These are phyloP conservation scores for Paraphoma chrysanthemicola DNA, from an alignment of 2,329 filamentous ascomycete genomes.

Conservation along the genomic window DNA sequence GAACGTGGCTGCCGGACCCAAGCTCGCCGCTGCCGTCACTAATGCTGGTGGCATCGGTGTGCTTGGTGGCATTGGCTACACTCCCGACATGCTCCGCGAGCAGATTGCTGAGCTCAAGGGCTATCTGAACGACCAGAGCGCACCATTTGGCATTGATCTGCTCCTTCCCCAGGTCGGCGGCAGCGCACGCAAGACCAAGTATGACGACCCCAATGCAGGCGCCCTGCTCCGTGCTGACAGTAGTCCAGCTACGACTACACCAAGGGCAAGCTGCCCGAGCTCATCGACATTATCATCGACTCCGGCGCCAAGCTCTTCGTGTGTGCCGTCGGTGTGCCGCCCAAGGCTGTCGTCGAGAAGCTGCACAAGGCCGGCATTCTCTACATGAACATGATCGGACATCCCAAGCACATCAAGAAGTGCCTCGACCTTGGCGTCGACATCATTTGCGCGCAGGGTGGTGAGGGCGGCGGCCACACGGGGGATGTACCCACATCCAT, in stretches of 20 bases:
- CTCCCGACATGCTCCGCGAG: constrained; percentile 94
- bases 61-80: constrained; percentile 94
- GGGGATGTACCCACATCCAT: constrained; percentile 91
- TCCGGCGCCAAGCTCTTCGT: constrained; percentile 93
- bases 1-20: constrained; percentile 97
- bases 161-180: constrained; percentile 94
- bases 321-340: constrained; percentile 92
- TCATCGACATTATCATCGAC: constrained; percentile 91
- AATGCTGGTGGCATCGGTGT: constrained; percentile 97
- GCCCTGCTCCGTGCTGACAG: constrained; percentile 5
- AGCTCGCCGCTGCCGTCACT: constrained; percentile 93
- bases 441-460: constrained; percentile 97
- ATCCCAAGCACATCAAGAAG: constrained; percentile 99
- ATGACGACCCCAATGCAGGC: constrained; percentile 23
- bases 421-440: constrained; percentile 88
- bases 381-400: constrained; percentile 99
- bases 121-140: constrained; percentile 86
- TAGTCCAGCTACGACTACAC: constrained; percentile 92
- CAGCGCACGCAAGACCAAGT: constrained; percentile 94
- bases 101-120: constrained; percentile 95
- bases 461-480: constrained; percentile 95
- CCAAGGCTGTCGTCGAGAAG: constrained; percentile 85
- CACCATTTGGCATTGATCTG: constrained; percentile 93
- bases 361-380: constrained; percentile 87
- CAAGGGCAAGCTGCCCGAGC: constrained; percentile 94